These are phyloP conservation scores for Ophiostoma piceae DNA, from an alignment of 2,329 filamentous ascomycete species.

Conservation along the genomic window DNA sequence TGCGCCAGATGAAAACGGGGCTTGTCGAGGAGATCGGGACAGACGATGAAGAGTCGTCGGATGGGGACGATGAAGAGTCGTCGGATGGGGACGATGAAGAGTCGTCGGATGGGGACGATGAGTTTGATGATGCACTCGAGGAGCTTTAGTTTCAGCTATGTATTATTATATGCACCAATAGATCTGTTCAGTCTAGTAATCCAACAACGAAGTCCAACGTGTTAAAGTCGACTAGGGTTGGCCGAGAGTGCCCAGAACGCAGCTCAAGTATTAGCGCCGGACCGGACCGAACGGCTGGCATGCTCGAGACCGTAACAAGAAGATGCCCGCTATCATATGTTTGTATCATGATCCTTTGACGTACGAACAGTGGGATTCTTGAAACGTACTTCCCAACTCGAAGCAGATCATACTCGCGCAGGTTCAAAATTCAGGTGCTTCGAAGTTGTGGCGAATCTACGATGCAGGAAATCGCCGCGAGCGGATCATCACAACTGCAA, in stretches of 20 bases:
- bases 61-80: background rate
- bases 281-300: background rate
- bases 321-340: background rate
- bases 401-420: background rate
- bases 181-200: background rate
- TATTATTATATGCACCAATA: constrained; percentile 1
- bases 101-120: background rate
- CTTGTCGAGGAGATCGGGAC: background rate
- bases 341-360: too few relatives aligned
- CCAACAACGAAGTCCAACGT: background rate
- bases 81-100: background rate
- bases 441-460: background rate
- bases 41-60: background rate
- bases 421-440: too few relatives aligned
- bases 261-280: background rate
- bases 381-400: background rate
- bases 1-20: background rate
- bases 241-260: background rate
- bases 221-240: too few relatives aligned
- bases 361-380: too few relatives aligned
- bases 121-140: background rate
- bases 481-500: background rate
- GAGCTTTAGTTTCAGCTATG: background rate
- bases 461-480: background rate
- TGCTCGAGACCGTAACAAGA: background rate